Evolutionary conservation across 768 basidiomycete species (phyloP), one percentile per base, ranked within the genome.

Genomic region (Kondoa malvinella): DNA sequence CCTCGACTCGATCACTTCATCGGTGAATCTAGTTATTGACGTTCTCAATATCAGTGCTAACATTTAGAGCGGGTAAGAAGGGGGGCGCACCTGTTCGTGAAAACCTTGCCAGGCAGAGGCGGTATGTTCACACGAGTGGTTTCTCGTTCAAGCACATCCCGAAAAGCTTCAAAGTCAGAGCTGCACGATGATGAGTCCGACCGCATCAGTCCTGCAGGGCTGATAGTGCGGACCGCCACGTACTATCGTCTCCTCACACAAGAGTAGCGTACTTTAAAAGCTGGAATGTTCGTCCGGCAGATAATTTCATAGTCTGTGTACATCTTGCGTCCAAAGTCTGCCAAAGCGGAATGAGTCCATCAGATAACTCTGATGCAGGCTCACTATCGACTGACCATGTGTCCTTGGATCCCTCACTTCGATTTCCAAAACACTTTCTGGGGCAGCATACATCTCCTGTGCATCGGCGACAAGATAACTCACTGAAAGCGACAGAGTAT

Each of bases 221-320:
- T 4, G 15, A 4, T 17, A 14, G 50, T 26, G 64, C 14, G 15
- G 16, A 4, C 12, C 40, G 65, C 34, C 4, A 30, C 89, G 56
- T 87, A 89, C 77, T 92, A 92, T 61, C 90, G 86, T 58, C 90
- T 82, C 62, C 89, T 84, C 58, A 92, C 90, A 56, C 87, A 80
- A 12, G 89, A 91, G 78, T 89, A 88, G n/a, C 86, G 88, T 57
- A 97, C 83, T 77, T 96, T 95, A 82, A 99, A 99, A 0, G 94
- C 94, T 34, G 92, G 95, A 73, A 97, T 99, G 78, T 97, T 97
- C 73, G 95, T 97, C 92, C 92, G 92, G 83, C 91, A 95, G 58
- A 96, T 87, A 68, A 99, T 86, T 80, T 99, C 95, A 75, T 97
- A 97, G 81, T 97, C 94, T 56, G 95, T 99, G 79, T 89, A 99